Percentiles rank a stretch among this genome's conserved stretches.
Evolutionary conservation across 2,329 filamentous ascomycete genomes (phyloP).

Genomic region (Penicillium sp.): DNA sequence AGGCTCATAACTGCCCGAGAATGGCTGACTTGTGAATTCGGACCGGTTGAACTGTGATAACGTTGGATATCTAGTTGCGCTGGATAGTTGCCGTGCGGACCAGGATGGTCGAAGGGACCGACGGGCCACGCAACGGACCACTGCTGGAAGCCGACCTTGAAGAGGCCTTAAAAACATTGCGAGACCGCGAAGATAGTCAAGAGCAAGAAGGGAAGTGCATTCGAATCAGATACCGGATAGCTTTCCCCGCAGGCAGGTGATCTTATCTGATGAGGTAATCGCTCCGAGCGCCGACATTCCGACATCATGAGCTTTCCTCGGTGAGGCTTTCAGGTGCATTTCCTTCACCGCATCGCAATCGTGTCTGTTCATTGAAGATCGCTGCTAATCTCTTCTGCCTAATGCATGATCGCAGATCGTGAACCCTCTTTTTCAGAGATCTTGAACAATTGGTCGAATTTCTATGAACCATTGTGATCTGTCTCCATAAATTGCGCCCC

Average conservation of each 20-base stretch:
- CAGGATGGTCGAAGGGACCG: conserved; percentile 15
- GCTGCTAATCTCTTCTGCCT: neutral
- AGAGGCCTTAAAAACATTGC: conserved; percentile 37
- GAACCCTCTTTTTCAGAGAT: neutral
- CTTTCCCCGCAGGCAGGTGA: conserved; percentile 27
- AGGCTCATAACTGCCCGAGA: conserved; percentile 64
- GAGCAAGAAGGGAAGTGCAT: neutral
- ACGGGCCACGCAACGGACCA: conserved; percentile 25
- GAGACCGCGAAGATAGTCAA: neutral
- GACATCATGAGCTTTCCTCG: neutral
- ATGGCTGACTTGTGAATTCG: conserved; percentile 65
- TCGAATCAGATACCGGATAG: conserved; percentile 26
- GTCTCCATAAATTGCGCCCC: neutral
- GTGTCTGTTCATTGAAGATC: neutral
- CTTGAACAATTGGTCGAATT: neutral
- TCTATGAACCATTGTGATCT: neutral
- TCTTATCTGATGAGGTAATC: conserved; percentile 29
- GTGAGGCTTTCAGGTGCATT: neutral
- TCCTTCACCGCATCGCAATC: neutral
- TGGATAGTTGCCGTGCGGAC: conserved; percentile 25
- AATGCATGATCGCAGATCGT: neutral
- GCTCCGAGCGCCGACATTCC: conserved; percentile 1
- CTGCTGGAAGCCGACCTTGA: conserved; percentile 26
- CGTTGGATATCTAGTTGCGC: conserved; percentile 41
- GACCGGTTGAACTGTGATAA: conserved; percentile 59